A percentile compares a stretch with the other conserved stretches of the same genome.
Evolutionary conservation across 1,284 basidiomycete genomes (phyloP).

Genomic region (Cerrena zonata): DNA sequence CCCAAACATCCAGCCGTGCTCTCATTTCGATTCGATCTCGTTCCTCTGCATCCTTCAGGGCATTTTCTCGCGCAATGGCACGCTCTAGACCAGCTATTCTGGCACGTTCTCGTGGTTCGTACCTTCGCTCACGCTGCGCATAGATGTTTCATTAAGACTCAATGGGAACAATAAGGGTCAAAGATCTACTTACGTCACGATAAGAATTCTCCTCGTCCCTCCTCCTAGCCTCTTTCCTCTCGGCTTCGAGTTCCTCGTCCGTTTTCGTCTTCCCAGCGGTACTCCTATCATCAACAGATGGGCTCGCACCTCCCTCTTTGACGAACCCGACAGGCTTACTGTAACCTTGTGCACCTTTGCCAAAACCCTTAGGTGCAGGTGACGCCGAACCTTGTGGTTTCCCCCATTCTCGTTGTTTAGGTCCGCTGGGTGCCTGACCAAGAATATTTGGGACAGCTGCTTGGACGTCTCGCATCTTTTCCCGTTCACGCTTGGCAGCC

Average conservation of each 20-base stretch:
- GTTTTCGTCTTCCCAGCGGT: slow-evolving; percentile 51
- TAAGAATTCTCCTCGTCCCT: slow-evolving; percentile 78
- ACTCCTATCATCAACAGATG: slow-evolving; percentile 33
- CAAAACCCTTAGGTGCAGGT: slow-evolving; percentile 39
- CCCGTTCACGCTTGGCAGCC: slow-evolving; percentile 78
- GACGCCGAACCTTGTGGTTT: slow-evolving; percentile 40
- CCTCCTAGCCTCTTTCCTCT: slow-evolving; percentile 66
- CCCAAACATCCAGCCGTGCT: slow-evolving; percentile 73
- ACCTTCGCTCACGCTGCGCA: slow-evolving; percentile 69
- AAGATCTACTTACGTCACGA: slow-evolving; percentile 70
- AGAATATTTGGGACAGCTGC: slow-evolving; percentile 44
- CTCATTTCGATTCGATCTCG: slow-evolving; percentile 68
- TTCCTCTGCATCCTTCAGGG: slow-evolving; percentile 70
- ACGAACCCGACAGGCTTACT: slow-evolving; percentile 77
- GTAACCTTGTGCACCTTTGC: slow-evolving; percentile 70
- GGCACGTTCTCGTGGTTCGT: slow-evolving; percentile 73
- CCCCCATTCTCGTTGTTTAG: slow-evolving; percentile 72
- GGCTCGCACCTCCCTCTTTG: slow-evolving; percentile 45
- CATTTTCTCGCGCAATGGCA: slow-evolving; percentile 64
- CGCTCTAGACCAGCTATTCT: slow-evolving; percentile 73
- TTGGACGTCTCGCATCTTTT: slow-evolving; percentile 73
- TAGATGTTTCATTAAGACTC: no score
- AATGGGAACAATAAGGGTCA: no score
- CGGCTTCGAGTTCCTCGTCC: slow-evolving; percentile 79
- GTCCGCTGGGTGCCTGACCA: slow-evolving; percentile 58